Evolutionary conservation across 2,329 filamentous ascomycete species (phyloP).

Genomic region (Claviceps sp.): DNA sequence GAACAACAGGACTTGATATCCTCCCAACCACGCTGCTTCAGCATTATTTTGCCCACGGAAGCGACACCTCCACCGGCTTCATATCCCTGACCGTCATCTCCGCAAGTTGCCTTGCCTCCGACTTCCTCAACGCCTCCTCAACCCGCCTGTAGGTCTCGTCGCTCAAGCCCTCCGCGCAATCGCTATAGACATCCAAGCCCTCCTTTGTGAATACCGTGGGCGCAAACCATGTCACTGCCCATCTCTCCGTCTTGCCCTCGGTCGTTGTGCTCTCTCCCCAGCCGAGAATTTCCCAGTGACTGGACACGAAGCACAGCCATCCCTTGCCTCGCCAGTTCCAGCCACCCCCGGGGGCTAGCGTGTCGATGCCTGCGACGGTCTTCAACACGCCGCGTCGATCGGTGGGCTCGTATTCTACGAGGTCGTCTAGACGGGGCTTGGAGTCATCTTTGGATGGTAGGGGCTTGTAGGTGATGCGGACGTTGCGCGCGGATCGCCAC

Average conservation of each 20-base stretch:
- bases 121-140: slow-evolving; percentile 31
- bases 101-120: slow-evolving; percentile 42
- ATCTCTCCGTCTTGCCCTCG: slow-evolving; percentile 37
- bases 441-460: slow-evolving; percentile 29
- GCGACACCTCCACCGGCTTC: slow-evolving; percentile 34
- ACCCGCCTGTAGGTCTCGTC: slow-evolving; percentile 43
- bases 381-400: slow-evolving; percentile 36
- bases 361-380: slow-evolving; percentile 53
- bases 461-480: slow-evolving; percentile 60
- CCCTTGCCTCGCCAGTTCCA: slow-evolving; percentile 75
- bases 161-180: slow-evolving; percentile 45
- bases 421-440: slow-evolving; percentile 47
- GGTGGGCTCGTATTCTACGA: slow-evolving; percentile 55
- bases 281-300: slow-evolving; percentile 71
- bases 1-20: neutral
- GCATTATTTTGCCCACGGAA: slow-evolving; percentile 33
- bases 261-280: slow-evolving; percentile 45
- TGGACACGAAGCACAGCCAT: slow-evolving; percentile 55
- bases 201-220: slow-evolving; percentile 74
- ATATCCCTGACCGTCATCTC: slow-evolving; percentile 35
- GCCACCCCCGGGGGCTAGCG: slow-evolving; percentile 19
- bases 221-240: slow-evolving; percentile 76
- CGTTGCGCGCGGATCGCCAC: slow-evolving; percentile 71
- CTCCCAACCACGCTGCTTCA: no score
- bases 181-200: slow-evolving; percentile 66